Percentiles rank a stretch among this genome's conserved stretches.
Evolutionary conservation across 2,329 filamentous ascomycete genomes (phyloP).

Genomic region (Pyrenochaeta sp.): DNA sequence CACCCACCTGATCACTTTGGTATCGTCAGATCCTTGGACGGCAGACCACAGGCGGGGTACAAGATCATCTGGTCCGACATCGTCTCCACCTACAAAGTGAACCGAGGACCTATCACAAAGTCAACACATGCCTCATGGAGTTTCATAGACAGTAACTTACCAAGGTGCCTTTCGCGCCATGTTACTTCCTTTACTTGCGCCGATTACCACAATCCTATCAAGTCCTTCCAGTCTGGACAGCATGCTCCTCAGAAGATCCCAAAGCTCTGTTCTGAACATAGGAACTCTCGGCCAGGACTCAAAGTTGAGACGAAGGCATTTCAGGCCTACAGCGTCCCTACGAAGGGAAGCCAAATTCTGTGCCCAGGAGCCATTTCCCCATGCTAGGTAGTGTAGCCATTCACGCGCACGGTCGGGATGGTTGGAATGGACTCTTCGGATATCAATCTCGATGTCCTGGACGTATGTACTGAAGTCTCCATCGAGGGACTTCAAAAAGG

Average conservation of each 20-base stretch:
- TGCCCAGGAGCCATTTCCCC: slow-evolving; percentile 24
- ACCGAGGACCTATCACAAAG: slow-evolving; percentile 29
- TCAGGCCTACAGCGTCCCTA: slow-evolving; percentile 38
- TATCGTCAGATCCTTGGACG: slow-evolving; percentile 22
- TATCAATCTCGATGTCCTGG: slow-evolving; percentile 47
- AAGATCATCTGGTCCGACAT: slow-evolving; percentile 44
- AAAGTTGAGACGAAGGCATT: slow-evolving; percentile 45
- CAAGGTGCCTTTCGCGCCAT: slow-evolving; percentile 44
- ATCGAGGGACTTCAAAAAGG: slow-evolving; percentile 38
- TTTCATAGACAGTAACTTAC: slow-evolving; percentile 2
- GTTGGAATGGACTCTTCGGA: slow-evolving; percentile 35
- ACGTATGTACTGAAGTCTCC: slow-evolving; percentile 28
- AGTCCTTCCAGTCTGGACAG: slow-evolving; percentile 35
- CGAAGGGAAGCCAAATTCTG: slow-evolving; percentile 31
- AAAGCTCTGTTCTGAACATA: slow-evolving; percentile 39
- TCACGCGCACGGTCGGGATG: slow-evolving; percentile 35
- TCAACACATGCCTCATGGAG: not conserved
- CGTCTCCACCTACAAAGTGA: slow-evolving; percentile 47
- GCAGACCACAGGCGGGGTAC: slow-evolving; percentile 42
- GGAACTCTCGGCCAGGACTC: slow-evolving; percentile 41
- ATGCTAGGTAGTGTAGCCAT: slow-evolving; percentile 47
- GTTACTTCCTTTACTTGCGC: slow-evolving; percentile 38
- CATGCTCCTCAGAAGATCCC: slow-evolving; percentile 41
- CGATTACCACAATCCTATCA: slow-evolving; percentile 42
- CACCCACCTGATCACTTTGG: slow-evolving; percentile 42